Base-by-base conservation (phyloP, 2,329 filamentous ascomycete species). In the Colletotrichum liaoningense region DNA sequence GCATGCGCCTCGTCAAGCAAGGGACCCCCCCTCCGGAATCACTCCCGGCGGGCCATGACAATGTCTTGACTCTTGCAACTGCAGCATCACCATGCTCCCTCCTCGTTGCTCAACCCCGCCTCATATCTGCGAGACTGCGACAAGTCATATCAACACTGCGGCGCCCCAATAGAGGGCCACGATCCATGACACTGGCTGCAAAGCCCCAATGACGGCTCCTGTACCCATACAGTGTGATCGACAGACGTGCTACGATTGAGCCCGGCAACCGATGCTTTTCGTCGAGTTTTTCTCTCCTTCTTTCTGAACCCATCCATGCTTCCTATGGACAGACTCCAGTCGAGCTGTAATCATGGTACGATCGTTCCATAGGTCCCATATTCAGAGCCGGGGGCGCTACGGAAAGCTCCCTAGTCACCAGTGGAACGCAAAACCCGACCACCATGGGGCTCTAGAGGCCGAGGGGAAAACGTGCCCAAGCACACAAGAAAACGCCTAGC, bases 351-450 rank as follows among this genome's bases (percentile, higher is more conserved):
- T 62, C 63, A 67, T 67, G 63, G 63, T 71, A 60, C 42, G 68
- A 67, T 67, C 63, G 63, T 67, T 63, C 68, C 68, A 71, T 67
- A 42, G 54, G 63, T 62, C 68, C 68, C 68, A 71, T 67, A 30
- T 66, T 33, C 24, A 22, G 12, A 26, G n/a, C 49, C 63, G 57
- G 46, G 63, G 55, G 33, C n/a, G 58, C 35, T 62, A 55, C 38
- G 38, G 14, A 42, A 42, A 19, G 46, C 38, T 28, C 49, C 58
- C 38, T 42, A 26, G 59, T 69, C 49, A 49, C 38, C 55, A 26
- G 59, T 69, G 67, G 60, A 62, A 42, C 58, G 24, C 24, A 11
- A 68, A 28, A 22, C 35, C 24, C 4, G 33, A 55, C 55, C 57
- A 67, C 19, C 5, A 33, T n/a, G 33, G 63, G 35, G 24, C 33